Percentiles rank a stretch among this genome's conserved stretches.
These are phyloP conservation scores for Xylaria nigripes DNA, from an alignment of 495 filamentous ascomycete species.

Conservation along the genomic window DNA sequence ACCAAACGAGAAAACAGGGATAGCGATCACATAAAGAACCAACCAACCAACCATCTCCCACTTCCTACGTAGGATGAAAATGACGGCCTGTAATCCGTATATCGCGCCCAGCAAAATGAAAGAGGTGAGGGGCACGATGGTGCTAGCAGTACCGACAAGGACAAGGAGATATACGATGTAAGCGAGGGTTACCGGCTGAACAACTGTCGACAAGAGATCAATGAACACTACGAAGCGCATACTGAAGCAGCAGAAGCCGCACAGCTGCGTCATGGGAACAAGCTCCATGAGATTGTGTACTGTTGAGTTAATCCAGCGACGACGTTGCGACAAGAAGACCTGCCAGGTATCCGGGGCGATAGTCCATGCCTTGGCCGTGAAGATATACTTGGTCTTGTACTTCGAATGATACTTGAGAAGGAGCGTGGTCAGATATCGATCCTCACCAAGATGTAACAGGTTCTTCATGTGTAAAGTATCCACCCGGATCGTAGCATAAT, in stretches of 20 bases:
- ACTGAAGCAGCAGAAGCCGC: slow-evolving; percentile 99
- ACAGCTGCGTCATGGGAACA: slow-evolving; percentile 85
- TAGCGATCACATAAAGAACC: slow-evolving; percentile 87
- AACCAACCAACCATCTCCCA: slow-evolving; percentile 99
- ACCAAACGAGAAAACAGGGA: slow-evolving; percentile 85
- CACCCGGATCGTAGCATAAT: slow-evolving; percentile 84
- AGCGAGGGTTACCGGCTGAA: slow-evolving; percentile 85
- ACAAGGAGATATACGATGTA: slow-evolving; percentile 89
- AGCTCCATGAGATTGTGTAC: slow-evolving; percentile 97
- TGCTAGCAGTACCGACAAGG: slow-evolving; percentile 50
- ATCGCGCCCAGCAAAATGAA: slow-evolving; percentile 88
- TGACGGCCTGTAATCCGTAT: slow-evolving; percentile 93
- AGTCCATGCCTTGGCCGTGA: slow-evolving; percentile 86
- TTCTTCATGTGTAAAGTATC: slow-evolving; percentile 99
- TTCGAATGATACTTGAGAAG: slow-evolving; percentile 86
- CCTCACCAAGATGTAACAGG: slow-evolving; percentile 85
- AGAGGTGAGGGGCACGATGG: slow-evolving; percentile 67
- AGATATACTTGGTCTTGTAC: slow-evolving; percentile 98
- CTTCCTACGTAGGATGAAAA: slow-evolving; percentile 91
- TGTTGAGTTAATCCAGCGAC: slow-evolving; percentile 99
- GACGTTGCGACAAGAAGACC: slow-evolving; percentile 95
- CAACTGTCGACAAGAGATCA: slow-evolving; percentile 82
- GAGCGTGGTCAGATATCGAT: slow-evolving; percentile 92
- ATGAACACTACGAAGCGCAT: slow-evolving; percentile 98
- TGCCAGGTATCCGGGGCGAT: slow-evolving; percentile 88